A percentile compares a stretch with the other conserved stretches of the same genome.
These are phyloP conservation scores for Crassisporium funariophilum DNA, from an alignment of 768 basidiomycete genomes.

Conservation along the genomic window DNA sequence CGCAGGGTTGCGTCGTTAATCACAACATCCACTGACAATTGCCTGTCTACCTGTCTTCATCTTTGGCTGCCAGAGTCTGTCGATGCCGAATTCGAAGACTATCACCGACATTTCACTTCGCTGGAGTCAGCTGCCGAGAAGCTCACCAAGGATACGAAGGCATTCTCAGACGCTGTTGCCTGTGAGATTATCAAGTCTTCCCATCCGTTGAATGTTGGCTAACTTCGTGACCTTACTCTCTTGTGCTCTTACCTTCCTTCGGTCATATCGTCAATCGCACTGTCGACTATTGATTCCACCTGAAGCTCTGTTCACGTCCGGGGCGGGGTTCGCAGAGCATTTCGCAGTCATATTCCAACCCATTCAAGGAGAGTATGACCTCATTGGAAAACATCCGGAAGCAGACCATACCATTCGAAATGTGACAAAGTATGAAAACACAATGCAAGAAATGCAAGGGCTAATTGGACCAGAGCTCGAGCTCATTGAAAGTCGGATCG, in stretches of 20 bases:
- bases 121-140: slow-evolving; percentile 87
- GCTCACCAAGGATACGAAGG: slow-evolving; percentile 88
- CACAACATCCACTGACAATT: slow-evolving; percentile 1
- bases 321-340: slow-evolving; percentile 64
- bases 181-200: slow-evolving; percentile 42
- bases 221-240: not conserved
- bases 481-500: slow-evolving; percentile 85
- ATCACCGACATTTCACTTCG: slow-evolving; percentile 70
- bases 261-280: slow-evolving; percentile 2
- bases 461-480: slow-evolving; percentile 89
- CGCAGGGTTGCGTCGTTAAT: not conserved
- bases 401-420: slow-evolving; percentile 77
- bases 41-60: slow-evolving; percentile 3
- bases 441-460: slow-evolving; percentile 82
- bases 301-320: slow-evolving; percentile 67
- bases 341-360: slow-evolving; percentile 67
- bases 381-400: slow-evolving; percentile 78
- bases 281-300: slow-evolving; percentile 1
- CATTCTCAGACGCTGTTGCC: slow-evolving; percentile 82
- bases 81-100: slow-evolving; percentile 92
- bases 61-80: slow-evolving; percentile 54
- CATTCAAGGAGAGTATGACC: slow-evolving; percentile 74
- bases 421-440: slow-evolving; percentile 67
- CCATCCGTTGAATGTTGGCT: slow-evolving; percentile 4
- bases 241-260: not conserved